phyloP scores from a whole-genome alignment of 345 rosid species.

The Gossypium arboreum region DNA sequence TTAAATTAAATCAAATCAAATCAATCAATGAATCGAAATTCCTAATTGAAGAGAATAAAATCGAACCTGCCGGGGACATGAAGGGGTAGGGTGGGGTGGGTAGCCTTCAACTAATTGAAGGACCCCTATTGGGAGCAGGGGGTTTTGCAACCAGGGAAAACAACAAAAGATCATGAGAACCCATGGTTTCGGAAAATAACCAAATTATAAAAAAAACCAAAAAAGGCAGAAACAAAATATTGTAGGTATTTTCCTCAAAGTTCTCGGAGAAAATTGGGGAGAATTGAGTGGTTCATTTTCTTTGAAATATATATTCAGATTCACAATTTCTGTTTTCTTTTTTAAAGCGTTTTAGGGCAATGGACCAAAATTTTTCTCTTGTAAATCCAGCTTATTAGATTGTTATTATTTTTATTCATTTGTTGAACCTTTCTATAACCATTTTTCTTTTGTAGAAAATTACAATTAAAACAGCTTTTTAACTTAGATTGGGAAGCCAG shows the following conservation, averaged over 20 bases:
- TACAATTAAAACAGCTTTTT: too few relatives aligned
- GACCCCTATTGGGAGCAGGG: neutral
- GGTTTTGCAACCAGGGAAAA: neutral
- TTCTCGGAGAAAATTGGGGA: constrained; percentile 30
- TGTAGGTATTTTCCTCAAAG: neutral
- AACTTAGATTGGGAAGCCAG: too few relatives aligned
- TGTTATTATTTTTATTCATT: neutral
- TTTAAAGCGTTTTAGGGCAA: too few relatives aligned
- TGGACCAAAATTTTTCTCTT: neutral
- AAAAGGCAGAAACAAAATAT: neutral
- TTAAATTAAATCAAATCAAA: neutral
- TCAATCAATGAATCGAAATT: too few relatives aligned
- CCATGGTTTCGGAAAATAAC: constrained; percentile 7
- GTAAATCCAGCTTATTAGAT: neutral
- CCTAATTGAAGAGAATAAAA: neutral
- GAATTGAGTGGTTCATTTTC: constrained; percentile 22
- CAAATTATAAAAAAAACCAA: neutral
- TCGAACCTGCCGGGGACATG: neutral
- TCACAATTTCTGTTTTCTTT: neutral
- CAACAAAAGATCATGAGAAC: constrained; percentile 9
- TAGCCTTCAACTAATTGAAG: constrained; percentile 36
- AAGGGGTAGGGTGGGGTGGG: constrained; percentile 17
- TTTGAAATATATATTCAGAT: neutral
- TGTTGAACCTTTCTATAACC: neutral
- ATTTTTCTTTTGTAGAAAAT: neutral